A percentile compares a stretch with the other conserved stretches of the same genome.
These are phyloP conservation scores for Puya raimondii DNA, from an alignment of 176 grass and related monocot species.

Conservation along the genomic window DNA sequence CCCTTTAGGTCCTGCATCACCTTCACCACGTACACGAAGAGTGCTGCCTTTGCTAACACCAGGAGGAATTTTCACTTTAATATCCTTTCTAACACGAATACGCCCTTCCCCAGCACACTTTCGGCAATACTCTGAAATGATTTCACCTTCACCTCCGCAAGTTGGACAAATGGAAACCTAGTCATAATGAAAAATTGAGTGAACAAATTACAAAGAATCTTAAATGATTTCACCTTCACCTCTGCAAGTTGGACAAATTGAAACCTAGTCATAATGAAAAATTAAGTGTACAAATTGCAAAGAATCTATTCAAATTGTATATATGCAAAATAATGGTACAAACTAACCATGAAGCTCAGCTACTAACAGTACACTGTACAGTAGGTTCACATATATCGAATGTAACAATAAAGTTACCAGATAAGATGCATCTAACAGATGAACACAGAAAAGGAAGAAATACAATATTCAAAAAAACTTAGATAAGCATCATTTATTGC, in stretches of 20 bases:
- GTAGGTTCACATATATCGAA: not conserved
- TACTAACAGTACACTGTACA: not conserved
- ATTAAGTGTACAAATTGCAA: not conserved
- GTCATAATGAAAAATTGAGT: not conserved
- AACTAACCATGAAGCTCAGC: not conserved
- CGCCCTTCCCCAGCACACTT: constrained; percentile 93
- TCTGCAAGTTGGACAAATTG: constrained; percentile 68
- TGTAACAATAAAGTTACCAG: not conserved
- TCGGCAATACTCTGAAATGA: constrained; percentile 84
- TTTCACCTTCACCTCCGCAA: constrained; percentile 74
- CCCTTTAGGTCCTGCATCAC: constrained; percentile 98
- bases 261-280: constrained; percentile 47
- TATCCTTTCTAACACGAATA: constrained; percentile 84
- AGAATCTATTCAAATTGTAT: not conserved
- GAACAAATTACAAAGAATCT: constrained; percentile 19
- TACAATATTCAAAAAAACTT: not conserved
- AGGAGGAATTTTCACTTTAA: constrained; percentile 94
- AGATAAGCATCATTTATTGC: not conserved
- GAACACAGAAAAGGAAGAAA: not conserved
- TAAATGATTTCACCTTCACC: constrained; percentile 91
- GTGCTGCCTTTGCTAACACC: constrained; percentile 98
- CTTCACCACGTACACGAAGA: constrained; percentile 96
- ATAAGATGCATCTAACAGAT: not conserved
- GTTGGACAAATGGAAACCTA: constrained; percentile 95
- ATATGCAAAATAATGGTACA: not conserved